Percentiles rank a stretch among this genome's conserved stretches.
Conservation (phyloP, 768 basidiomycete species). For the Tricholoma flavovirens region DNA sequence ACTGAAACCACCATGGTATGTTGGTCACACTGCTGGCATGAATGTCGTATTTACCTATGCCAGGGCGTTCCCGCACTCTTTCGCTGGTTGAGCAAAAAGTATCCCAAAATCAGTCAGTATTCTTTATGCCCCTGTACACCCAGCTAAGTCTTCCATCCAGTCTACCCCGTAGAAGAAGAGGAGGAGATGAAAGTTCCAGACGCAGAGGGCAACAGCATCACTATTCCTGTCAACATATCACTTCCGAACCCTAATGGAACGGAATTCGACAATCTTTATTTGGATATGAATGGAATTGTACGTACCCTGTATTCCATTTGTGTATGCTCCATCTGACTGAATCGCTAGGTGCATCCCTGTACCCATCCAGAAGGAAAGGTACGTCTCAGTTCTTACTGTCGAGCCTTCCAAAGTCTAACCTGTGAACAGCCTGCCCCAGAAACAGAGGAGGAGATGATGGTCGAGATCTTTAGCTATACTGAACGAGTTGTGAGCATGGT, state of each 20-base stretch:
- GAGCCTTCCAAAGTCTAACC: slow-evolving; percentile 1
- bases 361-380: slow-evolving; percentile 98
- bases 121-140: neutral
- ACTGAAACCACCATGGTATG: slow-evolving; percentile 9
- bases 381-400: slow-evolving; percentile 12
- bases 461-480: slow-evolving; percentile 94
- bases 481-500: slow-evolving; percentile 97
- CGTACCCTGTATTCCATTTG: neutral
- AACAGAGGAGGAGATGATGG: slow-evolving; percentile 99
- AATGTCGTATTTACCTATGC: slow-evolving; percentile 1
- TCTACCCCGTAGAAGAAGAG: slow-evolving; percentile 78
- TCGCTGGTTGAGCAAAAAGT: slow-evolving; percentile 98
- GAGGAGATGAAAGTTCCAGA: slow-evolving; percentile 66
- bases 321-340: slow-evolving; percentile 21
- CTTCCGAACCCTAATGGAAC: slow-evolving; percentile 88
- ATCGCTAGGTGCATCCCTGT: slow-evolving; percentile 86
- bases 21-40: slow-evolving; percentile 2
- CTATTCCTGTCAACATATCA: slow-evolving; percentile 74
- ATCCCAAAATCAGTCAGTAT: slow-evolving; percentile 87
- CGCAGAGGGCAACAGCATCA: slow-evolving; percentile 59
- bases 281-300: slow-evolving; percentile 99
- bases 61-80: slow-evolving; percentile 98
- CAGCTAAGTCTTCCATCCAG: slow-evolving; percentile 29
- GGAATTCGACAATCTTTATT: slow-evolving; percentile 94
- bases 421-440: slow-evolving; percentile 78